Evolutionary conservation across 106 monocot species (phyloP).

Genomic region (Narthecium ossifragum): DNA sequence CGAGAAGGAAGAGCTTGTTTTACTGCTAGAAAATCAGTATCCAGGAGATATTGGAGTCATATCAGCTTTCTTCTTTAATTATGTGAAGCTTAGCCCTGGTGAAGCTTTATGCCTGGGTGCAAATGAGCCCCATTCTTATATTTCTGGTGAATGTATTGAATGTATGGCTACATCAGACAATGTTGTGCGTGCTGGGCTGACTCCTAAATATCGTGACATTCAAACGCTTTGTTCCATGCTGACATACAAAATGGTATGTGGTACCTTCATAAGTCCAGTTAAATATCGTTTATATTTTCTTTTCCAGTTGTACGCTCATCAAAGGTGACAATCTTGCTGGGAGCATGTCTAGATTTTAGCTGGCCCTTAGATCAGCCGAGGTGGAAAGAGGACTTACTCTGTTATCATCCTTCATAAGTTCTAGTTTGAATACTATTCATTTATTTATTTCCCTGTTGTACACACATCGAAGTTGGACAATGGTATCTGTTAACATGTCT

Average conservation of each 20-base stretch:
- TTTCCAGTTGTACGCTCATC: too few relatives aligned
- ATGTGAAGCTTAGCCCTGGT: slow-evolving; percentile 80
- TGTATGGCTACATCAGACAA: slow-evolving; percentile 99
- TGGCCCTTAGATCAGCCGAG: too few relatives aligned
- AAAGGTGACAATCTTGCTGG: too few relatives aligned
- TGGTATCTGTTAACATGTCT: too few relatives aligned
- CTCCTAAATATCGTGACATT: slow-evolving; percentile 84
- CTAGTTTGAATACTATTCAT: background rate
- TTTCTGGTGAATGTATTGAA: slow-evolving; percentile 91
- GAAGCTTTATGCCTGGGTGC: slow-evolving; percentile 82
- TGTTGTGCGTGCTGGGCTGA: slow-evolving; percentile 97
- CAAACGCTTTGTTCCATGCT: slow-evolving; percentile 93
- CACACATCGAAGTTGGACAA: too few relatives aligned
- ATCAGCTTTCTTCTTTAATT: slow-evolving; percentile 87
- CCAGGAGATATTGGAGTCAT: slow-evolving; percentile 86
- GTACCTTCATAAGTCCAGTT: background rate
- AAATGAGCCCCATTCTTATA: slow-evolving; percentile 95
- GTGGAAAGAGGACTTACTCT: background rate
- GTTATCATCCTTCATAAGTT: background rate
- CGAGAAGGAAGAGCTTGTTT: slow-evolving; percentile 78
- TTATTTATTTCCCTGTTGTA: too few relatives aligned
- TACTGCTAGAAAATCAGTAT: slow-evolving; percentile 73
- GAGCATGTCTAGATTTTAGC: too few relatives aligned
- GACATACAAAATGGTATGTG: slow-evolving; percentile 79
- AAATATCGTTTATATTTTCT: background rate